Evolutionary conservation across 495 filamentous ascomycete genomes (phyloP), one percentile per base, ranked within the genome.

Genomic region (Lichenothelia convexa): DNA sequence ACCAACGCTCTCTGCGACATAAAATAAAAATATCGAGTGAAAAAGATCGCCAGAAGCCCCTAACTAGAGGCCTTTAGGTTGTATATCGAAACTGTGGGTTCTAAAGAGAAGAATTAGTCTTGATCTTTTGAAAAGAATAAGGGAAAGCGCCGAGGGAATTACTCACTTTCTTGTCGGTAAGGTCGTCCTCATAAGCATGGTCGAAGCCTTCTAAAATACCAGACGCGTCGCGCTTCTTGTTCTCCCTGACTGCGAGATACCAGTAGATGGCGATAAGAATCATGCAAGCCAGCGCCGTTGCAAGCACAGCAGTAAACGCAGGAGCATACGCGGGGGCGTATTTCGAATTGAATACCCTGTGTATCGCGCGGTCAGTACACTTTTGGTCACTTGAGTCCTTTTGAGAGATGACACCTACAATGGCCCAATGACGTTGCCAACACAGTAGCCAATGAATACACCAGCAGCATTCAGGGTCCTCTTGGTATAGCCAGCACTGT

Each of bases 401-500:
- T 27, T 7, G 24, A 27, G 24, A 27, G 24, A 27, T 27, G 13
- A 27, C 24, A 27, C 24, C 24, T 27, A 47, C 41, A 33, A 30
- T 4, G 37, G 30, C 4, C 35, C 35, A 6, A 54, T 46, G 29
- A 58, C 53, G 36, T 60, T 45, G 54, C 54, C 57, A 32, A 63
- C 45, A 40, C 54, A 61, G 38, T 62, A 64, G 4, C 60, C 59
- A 29, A 63, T 55, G 38, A 57, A 63, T 7, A 63, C 38, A 1
- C 54, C 56, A 0, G 58, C 49, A 1, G 47, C 52, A 5, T 53
- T 50, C 20, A 61, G 44, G 0, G 54, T 51, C 8, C 57, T 50
- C 41, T 62, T 62, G 1, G 58, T 63, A 35, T 63, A 60, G 2
- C 62, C 62, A 1, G 62, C 61, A 34, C 53, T 62, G 43, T 66